Conservation (phyloP, 2,329 filamentous ascomycete species). For the Ophiostoma perfectum region DNA sequence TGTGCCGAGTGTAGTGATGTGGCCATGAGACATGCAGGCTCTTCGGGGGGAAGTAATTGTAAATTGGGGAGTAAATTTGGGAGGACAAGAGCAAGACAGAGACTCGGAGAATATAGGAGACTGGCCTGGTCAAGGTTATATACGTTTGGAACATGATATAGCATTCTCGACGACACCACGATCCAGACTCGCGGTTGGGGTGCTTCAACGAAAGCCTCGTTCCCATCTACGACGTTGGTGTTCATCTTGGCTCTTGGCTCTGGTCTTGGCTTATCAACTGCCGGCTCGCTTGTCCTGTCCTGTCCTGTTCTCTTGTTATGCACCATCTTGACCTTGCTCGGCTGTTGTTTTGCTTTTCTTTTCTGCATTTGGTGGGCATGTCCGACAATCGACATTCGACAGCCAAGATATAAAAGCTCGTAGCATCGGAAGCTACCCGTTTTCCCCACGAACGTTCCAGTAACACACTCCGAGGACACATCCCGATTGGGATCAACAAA, state of each 20-base stretch:
- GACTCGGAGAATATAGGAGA: constrained; percentile 5
- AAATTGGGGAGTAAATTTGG: neutral
- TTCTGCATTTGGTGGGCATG: neutral
- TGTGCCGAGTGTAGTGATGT: neutral
- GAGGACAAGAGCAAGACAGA: neutral
- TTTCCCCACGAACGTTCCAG: constrained; percentile 19
- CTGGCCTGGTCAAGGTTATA: too few species aligned
- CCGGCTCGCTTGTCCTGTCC: neutral
- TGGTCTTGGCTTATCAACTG: constrained; percentile 2
- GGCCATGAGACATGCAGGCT: neutral
- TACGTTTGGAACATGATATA: too few species aligned
- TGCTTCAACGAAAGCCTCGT: neutral
- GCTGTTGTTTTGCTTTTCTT: neutral
- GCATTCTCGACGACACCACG: neutral
- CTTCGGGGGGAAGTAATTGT: constrained; percentile 3
- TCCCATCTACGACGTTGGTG: neutral
- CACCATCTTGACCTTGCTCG: neutral
- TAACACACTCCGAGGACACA: constrained; percentile 13
- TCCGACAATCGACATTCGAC: neutral
- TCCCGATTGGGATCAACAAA: neutral
- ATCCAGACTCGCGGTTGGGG: neutral
- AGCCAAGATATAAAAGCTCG: neutral
- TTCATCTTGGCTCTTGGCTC: constrained; percentile 11
- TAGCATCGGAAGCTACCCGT: neutral
- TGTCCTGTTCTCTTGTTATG: neutral